phyloP scores from a whole-genome alignment of 495 filamentous ascomycete genomes.

The Cryomyces minteri region DNA sequence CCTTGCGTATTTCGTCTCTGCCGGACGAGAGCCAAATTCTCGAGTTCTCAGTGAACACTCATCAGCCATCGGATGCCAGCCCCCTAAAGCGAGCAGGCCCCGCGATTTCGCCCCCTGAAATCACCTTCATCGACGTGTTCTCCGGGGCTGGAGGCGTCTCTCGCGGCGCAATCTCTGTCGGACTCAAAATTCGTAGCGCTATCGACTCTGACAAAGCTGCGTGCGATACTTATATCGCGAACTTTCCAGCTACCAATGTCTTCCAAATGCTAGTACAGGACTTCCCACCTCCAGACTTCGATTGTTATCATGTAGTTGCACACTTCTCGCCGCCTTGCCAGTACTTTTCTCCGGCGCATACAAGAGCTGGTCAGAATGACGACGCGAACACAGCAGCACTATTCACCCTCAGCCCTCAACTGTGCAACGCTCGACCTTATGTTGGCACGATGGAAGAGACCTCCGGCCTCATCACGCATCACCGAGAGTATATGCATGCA shows the following conservation, averaged over 20 bases:
- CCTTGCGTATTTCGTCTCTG: too few species aligned
- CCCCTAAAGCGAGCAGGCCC: too few species aligned
- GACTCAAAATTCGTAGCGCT: slow-evolving; percentile 33
- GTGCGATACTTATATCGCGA: slow-evolving; percentile 33
- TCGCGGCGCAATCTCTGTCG: slow-evolving; percentile 40
- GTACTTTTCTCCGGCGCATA: slow-evolving; percentile 50
- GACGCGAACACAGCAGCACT: slow-evolving; percentile 50
- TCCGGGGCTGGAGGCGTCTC: slow-evolving; percentile 65
- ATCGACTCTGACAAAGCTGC: slow-evolving; percentile 43
- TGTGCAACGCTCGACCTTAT: slow-evolving; percentile 43
- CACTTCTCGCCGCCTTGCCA: slow-evolving; percentile 80
- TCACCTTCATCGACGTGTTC: slow-evolving; percentile 54
- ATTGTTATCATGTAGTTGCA: slow-evolving; percentile 42
- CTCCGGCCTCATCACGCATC: slow-evolving; percentile 30
- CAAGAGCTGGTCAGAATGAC: slow-evolving; percentile 23
- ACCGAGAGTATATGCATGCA: slow-evolving; percentile 14
- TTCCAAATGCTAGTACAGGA: slow-evolving; percentile 28
- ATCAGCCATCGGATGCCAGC: too few species aligned
- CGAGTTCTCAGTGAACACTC: too few species aligned
- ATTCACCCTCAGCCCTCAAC: slow-evolving; percentile 39
- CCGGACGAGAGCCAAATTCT: too few species aligned
- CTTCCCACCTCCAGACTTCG: slow-evolving; percentile 19
- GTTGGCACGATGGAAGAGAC: slow-evolving; percentile 79
- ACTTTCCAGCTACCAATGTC: slow-evolving; percentile 32
- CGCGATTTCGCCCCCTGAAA: too few species aligned